Evolutionary conservation across 2,329 filamentous ascomycete species (phyloP), one percentile per base, ranked within the genome.

Genomic region (Conoideocrella luteorostrata): DNA sequence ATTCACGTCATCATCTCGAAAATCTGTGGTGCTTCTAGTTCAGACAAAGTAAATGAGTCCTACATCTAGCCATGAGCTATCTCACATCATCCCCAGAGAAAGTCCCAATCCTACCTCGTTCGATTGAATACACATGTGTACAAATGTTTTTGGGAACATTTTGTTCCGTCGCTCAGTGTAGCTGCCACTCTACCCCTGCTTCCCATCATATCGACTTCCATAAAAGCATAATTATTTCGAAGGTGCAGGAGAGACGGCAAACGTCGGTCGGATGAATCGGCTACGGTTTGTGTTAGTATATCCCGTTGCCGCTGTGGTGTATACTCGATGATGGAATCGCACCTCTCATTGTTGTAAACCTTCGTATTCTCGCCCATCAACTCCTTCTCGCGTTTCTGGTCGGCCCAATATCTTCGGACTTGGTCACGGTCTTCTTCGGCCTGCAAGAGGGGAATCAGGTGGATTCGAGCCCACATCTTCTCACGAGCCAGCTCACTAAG

Each of bases 381-480:
- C 68, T 89, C 84, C 78, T 90, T 88, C 78, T 97, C 93, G 53
- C 93, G 79, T 53, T 82, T 83, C 77, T 88, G 82, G 67, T 95
- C 88, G 46, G 93, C 93, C 53, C 84, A 78, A 67, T 91, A 79
- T 61, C 91, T 77, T 54, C 93, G 80, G 51, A 95, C 90, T 64
- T 91, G 84, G 69, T 98, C 93, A 49, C 93, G 84, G 72, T 98
- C 93, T 67, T 95, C 89, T 64, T 98, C 93, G 45, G 93, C 93
- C 66, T 97, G 91, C 51, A 98, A 80, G 51, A 95, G 72, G 46
- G 93, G 93, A 60, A 91, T 93, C 52, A 98, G 77, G 70, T 97
- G 82, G 69, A 98, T 95, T 62, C 93, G 85, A 49, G 88, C 81
- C 93, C 93, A 98, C 80, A 95, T 93, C 76, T 97, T 98, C 64